Base-by-base conservation (phyloP, 1,139 yeast species). In the Magnusiomyces sp. region DNA sequence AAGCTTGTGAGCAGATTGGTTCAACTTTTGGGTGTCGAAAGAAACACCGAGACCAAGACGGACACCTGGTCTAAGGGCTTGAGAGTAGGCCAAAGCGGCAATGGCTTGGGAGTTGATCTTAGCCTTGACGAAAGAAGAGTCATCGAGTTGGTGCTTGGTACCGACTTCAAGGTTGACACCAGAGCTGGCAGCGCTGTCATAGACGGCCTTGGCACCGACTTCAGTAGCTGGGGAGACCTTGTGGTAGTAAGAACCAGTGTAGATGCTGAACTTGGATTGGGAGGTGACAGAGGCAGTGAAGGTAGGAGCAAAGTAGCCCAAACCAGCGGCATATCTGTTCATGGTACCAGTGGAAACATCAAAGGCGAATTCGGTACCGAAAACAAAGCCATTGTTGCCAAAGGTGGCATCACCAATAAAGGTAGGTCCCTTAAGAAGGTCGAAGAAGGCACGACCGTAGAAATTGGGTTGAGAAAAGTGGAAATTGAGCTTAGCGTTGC, bases 231-330 rank as follows among this genome's bases (percentile, higher is more conserved):
- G 86, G 62, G 89, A 80, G 59, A 92, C 95, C 73, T 79, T 85
- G 84, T 92, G 97, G 89, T 81, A 92, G 82, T 90, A 89, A 62
- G 96, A 92, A 64, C 97, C 97, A 53, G 96, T 77, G 80, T 84
- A 88, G 61, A 90, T 83, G 54, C 89, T 80, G 70, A 90, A 79
- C 81, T 89, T 88, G 76, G 85, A 81, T 69, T 94, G 79, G 64
- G 95, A 89, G 63, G 94, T 81, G 59, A 92, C 78, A 57, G 96
- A 89, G 61, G 92, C 81, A 56, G 95, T 77, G 81, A 89, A 90
- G 63, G 80, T 77, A 62, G 92, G 85, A 69, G 87, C 87, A 65
- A 87, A 75, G 84, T 87, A 92, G 67, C 97, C 98, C 64, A 87
- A 77, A 64, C 95, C 96, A 58, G 90, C 85, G 55, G 96, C 83